Conservation (phyloP, 2,329 filamentous ascomycete genomes). For the Aspergillus aculeatus region DNA sequence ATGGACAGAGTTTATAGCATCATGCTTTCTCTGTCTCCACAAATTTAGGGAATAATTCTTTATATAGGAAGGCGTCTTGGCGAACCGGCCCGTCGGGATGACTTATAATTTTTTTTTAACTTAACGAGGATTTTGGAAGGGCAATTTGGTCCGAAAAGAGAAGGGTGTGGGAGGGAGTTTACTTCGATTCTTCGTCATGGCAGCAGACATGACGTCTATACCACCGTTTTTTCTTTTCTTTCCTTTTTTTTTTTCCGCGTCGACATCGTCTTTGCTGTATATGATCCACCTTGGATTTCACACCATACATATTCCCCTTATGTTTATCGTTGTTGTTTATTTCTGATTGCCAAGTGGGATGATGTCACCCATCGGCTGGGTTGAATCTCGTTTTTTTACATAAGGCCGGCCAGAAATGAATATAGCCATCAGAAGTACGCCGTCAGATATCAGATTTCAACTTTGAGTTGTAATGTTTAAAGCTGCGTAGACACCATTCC, state of each 20-base stretch:
- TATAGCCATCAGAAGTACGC: not conserved
- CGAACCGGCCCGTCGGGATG: constrained; percentile 9
- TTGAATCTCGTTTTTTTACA: not conserved
- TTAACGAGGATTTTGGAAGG: not conserved
- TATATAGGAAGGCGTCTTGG: constrained; percentile 22
- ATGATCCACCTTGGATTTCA: constrained; percentile 15
- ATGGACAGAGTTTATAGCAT: not conserved
- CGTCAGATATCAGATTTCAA: no score
- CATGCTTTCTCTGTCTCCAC: not conserved
- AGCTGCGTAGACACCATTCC: no score
- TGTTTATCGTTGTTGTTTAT: constrained; percentile 8
- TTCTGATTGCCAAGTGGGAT: not conserved
- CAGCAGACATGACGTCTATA: constrained; percentile 18
- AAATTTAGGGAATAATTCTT: constrained; percentile 2
- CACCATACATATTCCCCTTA: constrained; percentile 16
- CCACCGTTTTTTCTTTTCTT: constrained; percentile 10
- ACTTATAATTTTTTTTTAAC: constrained; percentile 13
- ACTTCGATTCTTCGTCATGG: constrained; percentile 14
- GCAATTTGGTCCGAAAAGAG: not conserved
- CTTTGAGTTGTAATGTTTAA: not conserved
- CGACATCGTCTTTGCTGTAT: constrained; percentile 16
- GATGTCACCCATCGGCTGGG: not conserved
- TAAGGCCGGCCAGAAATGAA: not conserved
- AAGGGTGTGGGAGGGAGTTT: not conserved
- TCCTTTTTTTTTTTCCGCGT: not conserved